phyloP scores from a whole-genome alignment of 208 protist species.

The Sergeia podlipaevii region DNA sequence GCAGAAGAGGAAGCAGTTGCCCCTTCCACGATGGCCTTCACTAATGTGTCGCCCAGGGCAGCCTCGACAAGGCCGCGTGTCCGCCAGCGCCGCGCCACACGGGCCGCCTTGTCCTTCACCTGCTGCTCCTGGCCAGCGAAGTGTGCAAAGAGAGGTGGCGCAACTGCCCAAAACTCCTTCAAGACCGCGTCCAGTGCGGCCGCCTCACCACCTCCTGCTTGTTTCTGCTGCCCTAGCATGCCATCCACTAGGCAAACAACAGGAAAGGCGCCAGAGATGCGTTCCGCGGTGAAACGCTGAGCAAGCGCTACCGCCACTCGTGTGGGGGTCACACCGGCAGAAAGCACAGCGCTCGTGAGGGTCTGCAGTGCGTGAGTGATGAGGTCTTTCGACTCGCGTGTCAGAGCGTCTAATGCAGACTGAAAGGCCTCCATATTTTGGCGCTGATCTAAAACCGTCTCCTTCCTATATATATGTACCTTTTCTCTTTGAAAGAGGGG shows the following conservation, averaged over 20 bases:
- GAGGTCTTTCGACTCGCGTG: constrained; percentile 68
- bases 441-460: not conserved
- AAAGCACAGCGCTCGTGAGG: constrained; percentile 20
- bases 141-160: constrained; percentile 19
- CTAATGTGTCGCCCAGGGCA: constrained; percentile 16
- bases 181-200: constrained; percentile 31
- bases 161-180: constrained; percentile 46
- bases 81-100: constrained; percentile 56
- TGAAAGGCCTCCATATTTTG: constrained; percentile 56
- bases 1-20: not conserved
- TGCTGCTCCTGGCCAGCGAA: constrained; percentile 16
- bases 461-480: too few relatives aligned
- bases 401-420: constrained; percentile 30
- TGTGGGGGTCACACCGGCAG: constrained; percentile 25
- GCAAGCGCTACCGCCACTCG: constrained; percentile 58
- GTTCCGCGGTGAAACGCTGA: constrained; percentile 50
- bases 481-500: too few relatives aligned
- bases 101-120: constrained; percentile 51
- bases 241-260: constrained; percentile 73
- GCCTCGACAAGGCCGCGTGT: constrained; percentile 25
- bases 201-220: constrained; percentile 8
- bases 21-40: constrained; percentile 23
- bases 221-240: constrained; percentile 19
- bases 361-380: constrained; percentile 33
- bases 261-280: constrained; percentile 46